Conservation (phyloP, 768 basidiomycete genomes). For the Leccinum longicurvipes region DNA sequence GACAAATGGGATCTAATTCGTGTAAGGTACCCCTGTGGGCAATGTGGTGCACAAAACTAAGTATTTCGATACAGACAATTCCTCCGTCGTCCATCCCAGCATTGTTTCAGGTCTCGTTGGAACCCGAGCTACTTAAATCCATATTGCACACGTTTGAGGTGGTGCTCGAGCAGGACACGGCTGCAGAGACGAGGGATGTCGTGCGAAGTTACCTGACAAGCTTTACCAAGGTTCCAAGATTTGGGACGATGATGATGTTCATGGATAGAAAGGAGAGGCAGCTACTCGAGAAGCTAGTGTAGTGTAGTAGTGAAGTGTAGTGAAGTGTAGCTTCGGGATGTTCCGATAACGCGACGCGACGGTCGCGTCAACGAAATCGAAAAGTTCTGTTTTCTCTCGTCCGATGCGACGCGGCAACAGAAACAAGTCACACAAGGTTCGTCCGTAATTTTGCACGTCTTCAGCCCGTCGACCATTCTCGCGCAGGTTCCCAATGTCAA, state of each 20-base stretch:
- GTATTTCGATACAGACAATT: conserved; percentile 43
- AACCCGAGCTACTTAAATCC: conserved; percentile 57
- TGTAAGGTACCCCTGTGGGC: conserved; percentile 37
- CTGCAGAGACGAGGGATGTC: conserved; percentile 11
- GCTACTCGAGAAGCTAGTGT: conserved; percentile 29
- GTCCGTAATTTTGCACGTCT: background rate
- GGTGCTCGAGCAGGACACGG: conserved; percentile 23
- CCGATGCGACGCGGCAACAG: conserved; percentile 50
- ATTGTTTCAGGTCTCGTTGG: conserved; percentile 69
- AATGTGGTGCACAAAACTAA: background rate
- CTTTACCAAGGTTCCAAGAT: conserved; percentile 57
- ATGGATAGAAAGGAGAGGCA: conserved; percentile 54
- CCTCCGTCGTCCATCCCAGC: conserved; percentile 52
- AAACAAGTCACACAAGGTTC: conserved; percentile 59
- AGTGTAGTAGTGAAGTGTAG: no score
- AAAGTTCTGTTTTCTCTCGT: background rate
- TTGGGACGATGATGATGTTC: conserved; percentile 61
- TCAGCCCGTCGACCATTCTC: background rate
- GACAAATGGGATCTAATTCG: conserved; percentile 58
- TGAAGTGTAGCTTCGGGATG: background rate
- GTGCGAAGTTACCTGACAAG: conserved; percentile 49
- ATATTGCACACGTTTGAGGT: conserved; percentile 51
- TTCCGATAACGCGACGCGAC: no score
- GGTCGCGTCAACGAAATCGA: no score
- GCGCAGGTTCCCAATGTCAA: conserved; percentile 78